Base-by-base conservation (phyloP, 2,329 filamentous ascomycete species). In the Fusarium nisikadoi region DNA sequence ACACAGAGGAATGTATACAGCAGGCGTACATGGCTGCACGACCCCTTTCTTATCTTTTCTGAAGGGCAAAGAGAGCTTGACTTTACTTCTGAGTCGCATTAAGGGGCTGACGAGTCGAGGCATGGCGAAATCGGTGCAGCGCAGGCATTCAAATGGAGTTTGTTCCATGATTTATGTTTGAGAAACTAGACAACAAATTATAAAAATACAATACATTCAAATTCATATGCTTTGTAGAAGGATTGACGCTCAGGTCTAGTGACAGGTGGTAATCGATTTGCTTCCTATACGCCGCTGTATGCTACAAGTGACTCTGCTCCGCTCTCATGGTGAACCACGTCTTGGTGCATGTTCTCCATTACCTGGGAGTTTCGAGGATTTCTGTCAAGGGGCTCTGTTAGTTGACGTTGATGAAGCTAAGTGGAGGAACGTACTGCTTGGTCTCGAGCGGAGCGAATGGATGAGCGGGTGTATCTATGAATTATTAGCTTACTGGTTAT, bases 391-490 rank as follows among this genome's bases (percentile, higher is more conserved):
- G 12, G 8, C 33, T 14, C n/a, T 54, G 27, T 75, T 20, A 74
- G 58, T 27, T n/a, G n/a, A 17, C 14, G 33, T 9, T 47, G 8
- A 39, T 33, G 13, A 19, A 50, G 35, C 46, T 25, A 39, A 31
- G 46, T 27, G 17, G 33, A 38, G n/a, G 29, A 2, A 42, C 75
- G 14, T 61, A 77, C 75, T 62, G 75, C 75, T 67, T 76, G 70
- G 70, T 83, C 78, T 58, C 81, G 77, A 20, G 83, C 83, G 12
- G 79, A 77, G 61, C 79, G 79, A 45, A 84, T 84, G 5, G 83
- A 84, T 13, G 83, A 83, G 27, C 81, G 79, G n/a, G 82, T 83
- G 49, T 83, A 84, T 25, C 82, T 84, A 13, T 20, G 20, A 4
- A 31, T 33, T 19, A 17, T 73, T 31, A 72, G 71, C 27, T 54